Percentiles rank a stretch among this genome's conserved stretches.
Evolutionary conservation across 2,329 filamentous ascomycete species (phyloP).

Genomic region (Niveomyces coronatus): DNA sequence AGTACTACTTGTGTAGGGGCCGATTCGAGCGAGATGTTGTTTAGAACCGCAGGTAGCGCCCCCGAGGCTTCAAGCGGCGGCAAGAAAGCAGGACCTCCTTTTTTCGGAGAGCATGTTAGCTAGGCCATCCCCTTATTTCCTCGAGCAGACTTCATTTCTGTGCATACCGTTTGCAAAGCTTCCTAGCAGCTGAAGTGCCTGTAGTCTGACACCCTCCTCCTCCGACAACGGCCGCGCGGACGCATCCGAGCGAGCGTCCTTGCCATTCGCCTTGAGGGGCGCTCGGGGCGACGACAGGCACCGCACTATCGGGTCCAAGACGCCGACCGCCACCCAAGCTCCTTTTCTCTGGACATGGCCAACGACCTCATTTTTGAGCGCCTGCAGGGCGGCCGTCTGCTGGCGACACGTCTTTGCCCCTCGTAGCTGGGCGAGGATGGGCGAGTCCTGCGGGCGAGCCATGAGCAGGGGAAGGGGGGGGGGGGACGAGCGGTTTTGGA

Average conservation of each 20-base stretch:
- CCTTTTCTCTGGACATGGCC: slow-evolving; percentile 85
- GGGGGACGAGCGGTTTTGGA: background rate
- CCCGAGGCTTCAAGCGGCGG: slow-evolving; percentile 59
- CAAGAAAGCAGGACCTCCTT: slow-evolving; percentile 74
- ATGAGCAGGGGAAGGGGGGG: slow-evolving; percentile 27
- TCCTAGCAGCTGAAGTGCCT: slow-evolving; percentile 74
- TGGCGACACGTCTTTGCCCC: slow-evolving; percentile 41
- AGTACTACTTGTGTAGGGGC: slow-evolving; percentile 58
- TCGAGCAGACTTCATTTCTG: background rate
- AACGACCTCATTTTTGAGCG: slow-evolving; percentile 80
- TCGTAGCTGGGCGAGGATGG: slow-evolving; percentile 47
- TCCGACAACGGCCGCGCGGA: slow-evolving; percentile 37
- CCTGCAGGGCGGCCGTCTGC: slow-evolving; percentile 52
- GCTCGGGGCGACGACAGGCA: slow-evolving; percentile 30
- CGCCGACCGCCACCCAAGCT: slow-evolving; percentile 59
- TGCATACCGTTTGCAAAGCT: slow-evolving; percentile 72
- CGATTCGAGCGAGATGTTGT: slow-evolving; percentile 54
- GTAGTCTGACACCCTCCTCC: slow-evolving; percentile 59
- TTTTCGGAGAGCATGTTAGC: slow-evolving; percentile 9
- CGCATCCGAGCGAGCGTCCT: slow-evolving; percentile 25
- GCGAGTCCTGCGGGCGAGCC: slow-evolving; percentile 41
- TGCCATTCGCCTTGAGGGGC: slow-evolving; percentile 26
- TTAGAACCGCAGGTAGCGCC: slow-evolving; percentile 59
- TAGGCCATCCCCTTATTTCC: background rate
- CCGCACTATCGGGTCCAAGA: slow-evolving; percentile 48